phyloP scores from a whole-genome alignment of 129 eudicot genomes.

The Kitagawia praeruptora region DNA sequence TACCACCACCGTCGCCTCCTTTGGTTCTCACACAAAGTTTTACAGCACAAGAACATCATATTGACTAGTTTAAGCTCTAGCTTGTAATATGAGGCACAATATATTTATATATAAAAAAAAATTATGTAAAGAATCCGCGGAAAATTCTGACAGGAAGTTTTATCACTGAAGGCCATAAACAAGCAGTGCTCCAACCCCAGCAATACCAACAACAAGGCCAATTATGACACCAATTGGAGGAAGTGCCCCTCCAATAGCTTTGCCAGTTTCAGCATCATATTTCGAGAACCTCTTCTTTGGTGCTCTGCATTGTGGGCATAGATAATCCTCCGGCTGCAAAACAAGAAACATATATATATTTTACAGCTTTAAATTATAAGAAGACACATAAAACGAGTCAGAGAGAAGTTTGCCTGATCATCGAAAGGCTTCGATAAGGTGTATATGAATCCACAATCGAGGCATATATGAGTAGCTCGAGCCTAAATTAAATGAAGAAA shows the following conservation, averaged over 20 bases:
- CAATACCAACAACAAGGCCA: conserved; percentile 81
- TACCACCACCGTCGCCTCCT: neutral
- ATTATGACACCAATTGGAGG: conserved; percentile 87
- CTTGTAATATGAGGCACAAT: neutral
- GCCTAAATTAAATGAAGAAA: conserved; percentile 40
- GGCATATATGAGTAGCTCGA: conserved; percentile 94
- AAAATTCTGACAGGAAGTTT: neutral
- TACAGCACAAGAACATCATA: neutral
- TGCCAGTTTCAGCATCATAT: conserved; percentile 74
- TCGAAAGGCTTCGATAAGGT: conserved; percentile 78
- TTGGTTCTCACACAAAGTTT: neutral
- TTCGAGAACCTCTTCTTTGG: conserved; percentile 94
- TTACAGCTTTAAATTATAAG: neutral
- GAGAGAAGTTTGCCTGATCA: conserved; percentile 67
- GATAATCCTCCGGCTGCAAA: conserved; percentile 78
- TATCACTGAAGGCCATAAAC: conserved; percentile 89
- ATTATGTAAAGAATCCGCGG: neutral
- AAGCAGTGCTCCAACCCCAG: conserved; percentile 90
- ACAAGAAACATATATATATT: neutral
- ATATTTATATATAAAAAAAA: neutral
- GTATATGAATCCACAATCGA: conserved; percentile 95
- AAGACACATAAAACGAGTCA: neutral
- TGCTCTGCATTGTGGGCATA: conserved; percentile 92
- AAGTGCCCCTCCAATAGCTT: conserved; percentile 64
- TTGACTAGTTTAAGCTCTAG: neutral